Conservation (phyloP, 108 stramenopile species). For the Craspedostauros australis region DNA sequence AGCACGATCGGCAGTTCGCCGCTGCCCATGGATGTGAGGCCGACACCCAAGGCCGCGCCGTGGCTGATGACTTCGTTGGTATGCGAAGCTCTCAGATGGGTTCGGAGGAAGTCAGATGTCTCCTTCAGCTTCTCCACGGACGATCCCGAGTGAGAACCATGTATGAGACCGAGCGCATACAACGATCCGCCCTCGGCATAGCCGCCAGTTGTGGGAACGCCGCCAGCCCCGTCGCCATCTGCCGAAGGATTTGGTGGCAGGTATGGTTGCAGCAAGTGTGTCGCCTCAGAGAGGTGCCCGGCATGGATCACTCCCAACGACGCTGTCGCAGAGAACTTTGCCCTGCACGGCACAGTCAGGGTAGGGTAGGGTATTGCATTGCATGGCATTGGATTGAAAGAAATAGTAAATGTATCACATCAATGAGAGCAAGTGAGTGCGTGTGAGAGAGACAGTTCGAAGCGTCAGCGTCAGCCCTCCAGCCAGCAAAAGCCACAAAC, state of each 20-base stretch:
- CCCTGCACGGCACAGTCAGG: slow-evolving; percentile 43
- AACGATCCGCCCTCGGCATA: slow-evolving; percentile 95
- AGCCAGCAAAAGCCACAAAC: slow-evolving; percentile 1
- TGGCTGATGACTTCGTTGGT: slow-evolving; percentile 95
- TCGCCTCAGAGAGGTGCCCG: slow-evolving; percentile 93
- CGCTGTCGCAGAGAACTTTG: slow-evolving; percentile 97
- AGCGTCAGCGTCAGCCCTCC: no score
- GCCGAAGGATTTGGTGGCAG: slow-evolving; percentile 77
- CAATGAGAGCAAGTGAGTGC: not conserved
- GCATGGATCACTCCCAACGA: slow-evolving; percentile 96
- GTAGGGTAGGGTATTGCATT: no score
- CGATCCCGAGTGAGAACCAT: slow-evolving; percentile 80
- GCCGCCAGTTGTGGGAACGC: slow-evolving; percentile 70
- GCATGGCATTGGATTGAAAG: no score
- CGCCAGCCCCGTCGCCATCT: slow-evolving; percentile 36
- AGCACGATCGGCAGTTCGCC: slow-evolving; percentile 79
- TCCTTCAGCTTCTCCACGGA: slow-evolving; percentile 82
- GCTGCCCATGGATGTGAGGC: slow-evolving; percentile 94
- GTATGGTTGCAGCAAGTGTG: slow-evolving; percentile 95
- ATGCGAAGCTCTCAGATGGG: slow-evolving; percentile 74
- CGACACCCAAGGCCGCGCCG: slow-evolving; percentile 97
- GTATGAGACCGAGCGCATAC: slow-evolving; percentile 97
- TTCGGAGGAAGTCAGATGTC: slow-evolving; percentile 61
- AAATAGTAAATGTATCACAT: not conserved
- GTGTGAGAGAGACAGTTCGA: not conserved